Base-by-base conservation (phyloP, 1,284 basidiomycete genomes). In the Fomitopsis palustris region DNA sequence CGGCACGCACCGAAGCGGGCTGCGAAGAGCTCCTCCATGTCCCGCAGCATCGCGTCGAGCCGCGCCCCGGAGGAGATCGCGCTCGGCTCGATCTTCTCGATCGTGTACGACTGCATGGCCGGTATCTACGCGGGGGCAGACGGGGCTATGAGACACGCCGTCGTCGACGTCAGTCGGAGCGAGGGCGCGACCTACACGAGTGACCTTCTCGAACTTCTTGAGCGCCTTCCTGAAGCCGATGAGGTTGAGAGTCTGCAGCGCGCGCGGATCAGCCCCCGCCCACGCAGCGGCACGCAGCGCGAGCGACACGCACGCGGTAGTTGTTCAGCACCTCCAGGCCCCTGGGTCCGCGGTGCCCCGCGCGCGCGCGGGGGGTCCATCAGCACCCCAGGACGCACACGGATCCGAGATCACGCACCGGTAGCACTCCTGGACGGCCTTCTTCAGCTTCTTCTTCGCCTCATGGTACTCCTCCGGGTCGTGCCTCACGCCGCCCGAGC, bases 151-250 rank as follows among this genome's bases (percentile, higher is more conserved):
- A n/a, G n/a, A n/a, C n/a, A n/a, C n/a, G n/a, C n/a, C n/a, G n/a
- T n/a, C n/a, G n/a, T n/a, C n/a, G n/a, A n/a, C n/a, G n/a, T n/a
- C n/a, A n/a, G n/a, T n/a, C n/a, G n/a, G n/a, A 3, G 19, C 49
- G 53, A 27, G 41, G 12, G 12, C 6, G 21, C 3, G 38, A 58
- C 74, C 27, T 61, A 89, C 88, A 68, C 81, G 85, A 1, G 92
- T 90, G 2, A 85, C 78, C 75, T 97, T 98, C 70, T 95, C 93
- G 66, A 95, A 97, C 76, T 97, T 98, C 75, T 95, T 98, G 62
- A 97, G 71, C 0, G 90, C 90, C 72, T 98, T 98, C 23, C 92
- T 81, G 72, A 98, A 95, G 0, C 95, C 96, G 2, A 92, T 92
- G 9, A 95, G 73, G 71, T 98, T 98, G 54, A 98, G 75, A 51